Conservation (phyloP, 2,329 filamentous ascomycete species). For the Pseudogymnoascus sp. region DNA sequence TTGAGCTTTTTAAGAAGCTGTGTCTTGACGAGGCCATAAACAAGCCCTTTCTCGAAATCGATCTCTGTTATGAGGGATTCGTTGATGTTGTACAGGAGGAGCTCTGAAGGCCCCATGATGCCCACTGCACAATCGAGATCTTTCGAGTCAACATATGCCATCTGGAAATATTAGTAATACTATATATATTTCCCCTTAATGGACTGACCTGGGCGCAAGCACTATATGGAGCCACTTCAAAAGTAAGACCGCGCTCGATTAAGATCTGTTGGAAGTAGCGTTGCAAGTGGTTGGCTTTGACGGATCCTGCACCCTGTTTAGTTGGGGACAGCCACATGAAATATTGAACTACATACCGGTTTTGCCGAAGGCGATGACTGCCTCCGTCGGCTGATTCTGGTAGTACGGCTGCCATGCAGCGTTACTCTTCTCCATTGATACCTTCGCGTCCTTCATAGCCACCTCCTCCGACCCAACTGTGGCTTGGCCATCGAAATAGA, state of each 20-base stretch:
- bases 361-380: slow-evolving; percentile 79
- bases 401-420: slow-evolving; percentile 85
- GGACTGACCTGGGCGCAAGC: slow-evolving; percentile 70
- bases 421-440: slow-evolving; percentile 62
- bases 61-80: slow-evolving; percentile 56
- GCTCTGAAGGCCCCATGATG: slow-evolving; percentile 75
- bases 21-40: slow-evolving; percentile 56
- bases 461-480: slow-evolving; percentile 67
- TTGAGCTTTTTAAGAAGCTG: slow-evolving; percentile 60
- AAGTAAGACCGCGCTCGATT: slow-evolving; percentile 59
- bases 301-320: slow-evolving; percentile 50
- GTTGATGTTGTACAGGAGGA: slow-evolving; percentile 76
- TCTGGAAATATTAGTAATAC: slow-evolving; percentile 36
- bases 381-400: slow-evolving; percentile 66
- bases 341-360: slow-evolving; percentile 47
- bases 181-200: background rate
- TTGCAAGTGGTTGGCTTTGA: slow-evolving; percentile 63
- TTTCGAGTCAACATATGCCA: slow-evolving; percentile 67
- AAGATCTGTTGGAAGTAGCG: slow-evolving; percentile 70
- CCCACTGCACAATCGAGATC: slow-evolving; percentile 63
- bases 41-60: slow-evolving; percentile 61
- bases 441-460: slow-evolving; percentile 52
- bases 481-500: slow-evolving; percentile 86
- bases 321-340: slow-evolving; percentile 8
- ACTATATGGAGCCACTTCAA: slow-evolving; percentile 78